Conservation (phyloP, 805 yeast species). For the Yarrowia phangngaensis region DNA sequence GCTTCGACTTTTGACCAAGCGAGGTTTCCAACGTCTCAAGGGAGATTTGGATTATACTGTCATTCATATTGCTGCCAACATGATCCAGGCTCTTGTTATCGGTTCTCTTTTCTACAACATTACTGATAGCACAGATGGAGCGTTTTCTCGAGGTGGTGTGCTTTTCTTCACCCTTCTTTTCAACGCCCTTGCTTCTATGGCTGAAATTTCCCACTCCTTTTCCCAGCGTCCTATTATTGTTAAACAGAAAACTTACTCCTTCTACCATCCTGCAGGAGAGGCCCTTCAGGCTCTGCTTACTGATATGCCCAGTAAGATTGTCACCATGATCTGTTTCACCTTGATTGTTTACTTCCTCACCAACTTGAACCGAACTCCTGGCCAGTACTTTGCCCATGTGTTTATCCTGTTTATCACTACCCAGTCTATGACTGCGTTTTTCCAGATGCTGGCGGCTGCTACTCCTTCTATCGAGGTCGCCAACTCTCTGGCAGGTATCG, state of each 20-base stretch:
- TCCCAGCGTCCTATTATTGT: constrained; percentile 57
- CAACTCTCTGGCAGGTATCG: constrained; percentile 56
- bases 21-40: constrained; percentile 54
- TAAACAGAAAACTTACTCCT: constrained; percentile 67
- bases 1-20: constrained; percentile 46
- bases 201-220: constrained; percentile 51
- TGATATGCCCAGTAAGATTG: constrained; percentile 58
- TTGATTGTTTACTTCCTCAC: constrained; percentile 57
- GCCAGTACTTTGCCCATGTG: constrained; percentile 52
- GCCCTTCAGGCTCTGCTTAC: constrained; percentile 60
- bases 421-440: constrained; percentile 49
- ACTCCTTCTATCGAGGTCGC: constrained; percentile 53
- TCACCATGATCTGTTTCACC: constrained; percentile 46
- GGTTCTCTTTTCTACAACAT: constrained; percentile 61
- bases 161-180: constrained; percentile 58
- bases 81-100: constrained; percentile 55
- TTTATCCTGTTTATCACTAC: constrained; percentile 48
- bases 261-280: constrained; percentile 72
- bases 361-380: constrained; percentile 47
- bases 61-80: constrained; percentile 47
- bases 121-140: constrained; percentile 50
- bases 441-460: constrained; percentile 52
- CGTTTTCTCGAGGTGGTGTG: constrained; percentile 62
- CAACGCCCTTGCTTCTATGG: constrained; percentile 57
- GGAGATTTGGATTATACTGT: constrained; percentile 55